phyloP scores from a whole-genome alignment of 2,329 filamentous ascomycete genomes.

The Dactylellina sp. region DNA sequence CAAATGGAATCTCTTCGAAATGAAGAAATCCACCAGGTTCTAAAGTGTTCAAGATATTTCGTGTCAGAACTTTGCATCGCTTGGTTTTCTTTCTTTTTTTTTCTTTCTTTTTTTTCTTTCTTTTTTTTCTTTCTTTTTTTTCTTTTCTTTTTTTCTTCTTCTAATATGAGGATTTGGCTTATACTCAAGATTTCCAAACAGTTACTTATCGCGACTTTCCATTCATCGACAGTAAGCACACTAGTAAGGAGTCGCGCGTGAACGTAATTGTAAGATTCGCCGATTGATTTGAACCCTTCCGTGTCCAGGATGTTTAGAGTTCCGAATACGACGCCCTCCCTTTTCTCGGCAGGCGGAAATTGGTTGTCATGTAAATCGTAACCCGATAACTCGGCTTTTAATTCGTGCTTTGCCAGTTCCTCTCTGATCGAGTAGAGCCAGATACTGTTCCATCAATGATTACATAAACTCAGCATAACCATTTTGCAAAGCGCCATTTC shows the following conservation, averaged over 20 bases:
- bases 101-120: no score
- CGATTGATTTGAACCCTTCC: conserved; percentile 19
- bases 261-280: conserved; percentile 33
- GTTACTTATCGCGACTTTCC: conserved; percentile 39
- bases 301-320: conserved; percentile 40
- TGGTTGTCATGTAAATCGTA: conserved; percentile 47
- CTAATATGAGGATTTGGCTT: background rate
- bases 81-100: no score
- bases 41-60: conserved; percentile 4
- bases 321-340: conserved; percentile 31
- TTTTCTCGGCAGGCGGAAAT: conserved; percentile 33
- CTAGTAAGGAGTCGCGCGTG: conserved; percentile 30
- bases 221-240: conserved; percentile 40
- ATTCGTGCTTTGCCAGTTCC: conserved; percentile 17
- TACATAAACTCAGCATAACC: conserved; percentile 1
- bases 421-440: conserved; percentile 48
- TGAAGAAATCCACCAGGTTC: conserved; percentile 40
- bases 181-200: conserved; percentile 40
- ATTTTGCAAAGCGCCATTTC: no score
- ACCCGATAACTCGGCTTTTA: conserved; percentile 32
- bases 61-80: conserved; percentile 1
- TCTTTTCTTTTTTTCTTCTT: no score
- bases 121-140: no score
- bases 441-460: conserved; percentile 14
- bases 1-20: conserved; percentile 44